Base-by-base conservation (phyloP, 1,284 basidiomycete genomes). In the Austroboletus niveus region DNA sequence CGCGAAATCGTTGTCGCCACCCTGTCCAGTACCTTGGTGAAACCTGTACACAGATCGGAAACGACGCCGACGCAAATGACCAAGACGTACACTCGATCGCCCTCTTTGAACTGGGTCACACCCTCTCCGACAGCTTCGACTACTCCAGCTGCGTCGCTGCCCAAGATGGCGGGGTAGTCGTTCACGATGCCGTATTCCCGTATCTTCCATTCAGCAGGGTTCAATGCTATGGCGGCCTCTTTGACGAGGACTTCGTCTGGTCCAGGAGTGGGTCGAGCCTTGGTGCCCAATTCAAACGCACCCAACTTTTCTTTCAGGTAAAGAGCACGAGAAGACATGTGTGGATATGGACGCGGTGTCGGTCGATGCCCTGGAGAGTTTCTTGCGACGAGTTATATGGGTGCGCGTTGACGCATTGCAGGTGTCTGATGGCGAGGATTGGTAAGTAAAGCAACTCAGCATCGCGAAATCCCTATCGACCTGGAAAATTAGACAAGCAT, bases 101-200 rank as follows among this genome's bases (percentile, higher is more conserved):
- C 81, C 11, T 74, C 70, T 9, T 68, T 60, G 56, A 80, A 69
- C 36, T 62, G 34, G 5, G 60, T 54, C 10, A 80, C 76, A 1
- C 71, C 73, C 15, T 69, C 58, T 5, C 78, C 80, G 9, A 81
- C 61, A 31, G 67, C 64, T 17, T 74, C 74, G 30, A 83, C 72
- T 9, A 69, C 61, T 3, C 82, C 82, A 5, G 73, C 70, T 38
- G 69, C 72, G 55, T 84, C 81, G 5, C 64, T 69, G 14, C 82
- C 81, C 15, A 77, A 54, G 20, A 75, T 61, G 2, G 69, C 61
- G 3, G 76, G 75, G 51, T 55, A 76, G 0, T 60, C 45, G 0
- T 59, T 42, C 0, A 68, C 48, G 36, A 62, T 0, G 11, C 65
- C 71, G 10, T 57, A 55, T 6, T 54, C 36, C 41, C 69, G 71